Conservation (phyloP, 371 early-diverging fungal genomes). For the Lichtheimia corymbifera region DNA sequence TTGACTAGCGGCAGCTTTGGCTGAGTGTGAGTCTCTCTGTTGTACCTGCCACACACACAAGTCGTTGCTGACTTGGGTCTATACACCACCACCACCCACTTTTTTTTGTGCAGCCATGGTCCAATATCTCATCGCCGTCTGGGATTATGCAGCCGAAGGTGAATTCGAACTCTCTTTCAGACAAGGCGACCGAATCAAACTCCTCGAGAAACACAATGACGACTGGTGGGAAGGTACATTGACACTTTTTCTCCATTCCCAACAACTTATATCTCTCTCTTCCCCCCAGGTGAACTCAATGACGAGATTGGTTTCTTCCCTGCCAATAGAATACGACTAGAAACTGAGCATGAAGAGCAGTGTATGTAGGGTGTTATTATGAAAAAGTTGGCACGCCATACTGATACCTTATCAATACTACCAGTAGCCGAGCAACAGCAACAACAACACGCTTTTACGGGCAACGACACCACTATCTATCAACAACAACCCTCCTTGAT, state of each 20-base stretch:
- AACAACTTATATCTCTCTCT: not conserved
- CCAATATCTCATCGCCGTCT: slow-evolving; percentile 43
- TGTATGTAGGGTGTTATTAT: too few relatives aligned
- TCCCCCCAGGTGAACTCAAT: slow-evolving; percentile 37
- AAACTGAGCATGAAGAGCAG: slow-evolving; percentile 7
- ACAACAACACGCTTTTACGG: not conserved
- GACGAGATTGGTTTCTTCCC: slow-evolving; percentile 55
- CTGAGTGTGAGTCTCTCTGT: not conserved
- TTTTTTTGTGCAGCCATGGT: slow-evolving; percentile 25
- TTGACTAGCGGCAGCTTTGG: slow-evolving; percentile 5
- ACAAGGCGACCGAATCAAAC: slow-evolving; percentile 46
- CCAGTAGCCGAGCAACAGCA: not conserved
- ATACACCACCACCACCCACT: not conserved
- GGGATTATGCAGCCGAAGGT: slow-evolving; percentile 52
- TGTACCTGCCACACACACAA: too few relatives aligned
- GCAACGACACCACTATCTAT: not conserved
- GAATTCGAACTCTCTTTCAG: slow-evolving; percentile 49
- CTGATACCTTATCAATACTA: too few relatives aligned
- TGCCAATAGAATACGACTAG: slow-evolving; percentile 46
- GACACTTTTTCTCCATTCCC: not conserved
- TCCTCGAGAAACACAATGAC: slow-evolving; percentile 52
- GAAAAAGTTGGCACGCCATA: too few relatives aligned
- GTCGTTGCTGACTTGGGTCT: not conserved
- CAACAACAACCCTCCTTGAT: not conserved
- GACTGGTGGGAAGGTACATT: slow-evolving; percentile 56